Evolutionary conservation across 2,329 filamentous ascomycete species (phyloP).

Genomic region (Cyphellophora europaea): DNA sequence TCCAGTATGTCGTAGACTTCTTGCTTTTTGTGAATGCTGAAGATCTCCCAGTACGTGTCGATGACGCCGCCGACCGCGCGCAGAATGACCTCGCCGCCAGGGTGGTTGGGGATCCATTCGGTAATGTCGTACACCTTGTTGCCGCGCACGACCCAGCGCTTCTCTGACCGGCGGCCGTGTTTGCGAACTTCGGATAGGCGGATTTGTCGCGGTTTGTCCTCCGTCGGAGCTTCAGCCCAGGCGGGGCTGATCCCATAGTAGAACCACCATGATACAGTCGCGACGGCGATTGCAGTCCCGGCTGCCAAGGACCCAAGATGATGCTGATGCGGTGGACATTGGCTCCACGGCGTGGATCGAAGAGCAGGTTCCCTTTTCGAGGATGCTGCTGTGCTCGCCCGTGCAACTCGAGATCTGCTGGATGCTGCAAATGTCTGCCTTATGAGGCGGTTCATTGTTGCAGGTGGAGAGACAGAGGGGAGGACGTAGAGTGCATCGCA

Average conservation of each 20-base stretch:
- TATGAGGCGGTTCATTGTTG: constrained; percentile 1
- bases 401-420: background rate
- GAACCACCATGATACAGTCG: constrained; percentile 1
- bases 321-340: background rate
- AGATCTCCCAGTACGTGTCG: constrained; percentile 62
- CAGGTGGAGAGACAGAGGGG: background rate
- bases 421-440: constrained; percentile 1
- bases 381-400: background rate
- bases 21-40: constrained; percentile 56
- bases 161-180: constrained; percentile 32
- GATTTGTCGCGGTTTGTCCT: constrained; percentile 12
- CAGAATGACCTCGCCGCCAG: constrained; percentile 78
- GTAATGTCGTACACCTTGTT: constrained; percentile 72
- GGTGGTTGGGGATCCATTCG: constrained; percentile 76
- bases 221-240: constrained; percentile 10
- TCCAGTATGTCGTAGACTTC: constrained; percentile 57
- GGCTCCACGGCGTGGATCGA: background rate
- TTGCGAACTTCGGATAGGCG: constrained; percentile 18
- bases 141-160: constrained; percentile 56
- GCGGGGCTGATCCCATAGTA: constrained; percentile 1
- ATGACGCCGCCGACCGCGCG: constrained; percentile 58
- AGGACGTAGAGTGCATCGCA: background rate
- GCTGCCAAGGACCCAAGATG: background rate
- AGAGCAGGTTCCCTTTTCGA: constrained; percentile 1
- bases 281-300: constrained; percentile 1